Evolutionary conservation across 2,329 filamentous ascomycete species (phyloP).

Genomic region (Cercospora janseana): DNA sequence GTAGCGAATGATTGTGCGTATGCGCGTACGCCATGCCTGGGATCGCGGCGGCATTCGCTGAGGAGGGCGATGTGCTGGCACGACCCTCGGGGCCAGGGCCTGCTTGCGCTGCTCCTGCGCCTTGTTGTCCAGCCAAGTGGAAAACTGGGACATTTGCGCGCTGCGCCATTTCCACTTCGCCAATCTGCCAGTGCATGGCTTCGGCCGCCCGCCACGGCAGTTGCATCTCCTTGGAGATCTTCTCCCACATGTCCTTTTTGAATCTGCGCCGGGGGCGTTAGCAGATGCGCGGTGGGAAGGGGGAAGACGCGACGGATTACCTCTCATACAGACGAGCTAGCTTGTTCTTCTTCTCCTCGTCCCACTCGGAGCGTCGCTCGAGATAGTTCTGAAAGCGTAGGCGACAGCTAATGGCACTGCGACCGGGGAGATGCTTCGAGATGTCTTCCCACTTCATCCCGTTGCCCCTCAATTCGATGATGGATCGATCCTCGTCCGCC

Average conservation of each 20-base stretch:
- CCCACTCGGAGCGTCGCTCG: slow-evolving; percentile 89
- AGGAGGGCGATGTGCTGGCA: slow-evolving; percentile 33
- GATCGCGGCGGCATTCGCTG: slow-evolving; percentile 13
- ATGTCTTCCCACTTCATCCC: slow-evolving; percentile 99
- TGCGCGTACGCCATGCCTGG: slow-evolving; percentile 29
- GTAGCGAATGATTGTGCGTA: slow-evolving; percentile 37
- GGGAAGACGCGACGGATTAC: slow-evolving; percentile 56
- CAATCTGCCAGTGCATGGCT: slow-evolving; percentile 97
- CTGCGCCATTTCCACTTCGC: slow-evolving; percentile 88
- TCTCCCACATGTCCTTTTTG: slow-evolving; percentile 97
- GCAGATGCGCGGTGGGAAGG: background rate
- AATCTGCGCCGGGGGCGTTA: slow-evolving; percentile 61
- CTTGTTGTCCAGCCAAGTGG: slow-evolving; percentile 46
- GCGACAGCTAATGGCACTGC: slow-evolving; percentile 90
- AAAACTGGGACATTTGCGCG: slow-evolving; percentile 89
- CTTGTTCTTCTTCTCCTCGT: slow-evolving; percentile 97
- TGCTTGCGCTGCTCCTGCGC: slow-evolving; percentile 22
- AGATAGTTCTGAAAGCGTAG: slow-evolving; percentile 97
- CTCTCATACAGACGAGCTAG: slow-evolving; percentile 91
- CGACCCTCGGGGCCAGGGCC: slow-evolving; percentile 25
- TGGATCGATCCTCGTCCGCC: slow-evolving; percentile 84
- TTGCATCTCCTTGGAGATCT: slow-evolving; percentile 90
- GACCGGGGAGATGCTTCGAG: slow-evolving; percentile 81
- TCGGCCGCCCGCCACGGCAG: slow-evolving; percentile 94
- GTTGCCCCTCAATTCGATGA: slow-evolving; percentile 83